Evolutionary conservation across 805 yeast genomes (phyloP).

Genomic region (Jamesozyma lodderae): DNA sequence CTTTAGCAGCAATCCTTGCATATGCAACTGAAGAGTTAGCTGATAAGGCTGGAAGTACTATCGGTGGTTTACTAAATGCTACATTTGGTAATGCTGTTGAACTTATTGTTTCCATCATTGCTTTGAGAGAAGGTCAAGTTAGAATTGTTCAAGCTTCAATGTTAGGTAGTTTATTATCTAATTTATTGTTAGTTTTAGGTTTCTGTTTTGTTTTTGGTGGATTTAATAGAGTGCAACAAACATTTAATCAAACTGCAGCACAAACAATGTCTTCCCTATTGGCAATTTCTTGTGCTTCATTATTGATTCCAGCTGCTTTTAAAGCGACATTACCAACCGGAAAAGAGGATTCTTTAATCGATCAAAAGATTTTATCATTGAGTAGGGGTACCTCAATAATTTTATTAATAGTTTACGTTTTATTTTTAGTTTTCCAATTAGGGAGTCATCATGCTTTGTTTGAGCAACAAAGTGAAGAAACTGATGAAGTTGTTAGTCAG

Average conservation of each 20-base stretch:
- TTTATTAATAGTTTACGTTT: conserved; percentile 62
- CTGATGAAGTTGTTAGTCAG: conserved; percentile 28
- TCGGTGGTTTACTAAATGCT: conserved; percentile 92
- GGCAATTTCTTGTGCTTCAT: conserved; percentile 83
- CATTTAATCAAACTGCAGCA: conserved; percentile 91
- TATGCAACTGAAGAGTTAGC: conserved; percentile 91
- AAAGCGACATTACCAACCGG: conserved; percentile 59
- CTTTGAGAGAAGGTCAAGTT: conserved; percentile 75
- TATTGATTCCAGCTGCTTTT: conserved; percentile 93
- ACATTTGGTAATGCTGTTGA: conserved; percentile 98
- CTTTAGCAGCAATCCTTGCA: conserved; percentile 83
- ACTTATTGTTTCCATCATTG: conserved; percentile 87
- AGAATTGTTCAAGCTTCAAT: conserved; percentile 94
- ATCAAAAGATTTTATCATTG: conserved; percentile 49
- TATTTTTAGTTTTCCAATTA: conserved; percentile 81
- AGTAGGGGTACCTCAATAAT: conserved; percentile 83
- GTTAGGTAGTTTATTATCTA: conserved; percentile 90
- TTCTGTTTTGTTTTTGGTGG: conserved; percentile 94
- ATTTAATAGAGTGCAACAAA: conserved; percentile 72
- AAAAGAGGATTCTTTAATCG: conserved; percentile 30
- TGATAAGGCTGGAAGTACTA: conserved; percentile 77
- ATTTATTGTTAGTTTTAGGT: conserved; percentile 84
- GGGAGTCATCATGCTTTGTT: conserved; percentile 74
- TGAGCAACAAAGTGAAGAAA: conserved; percentile 42
- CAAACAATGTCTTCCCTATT: conserved; percentile 94